Base-by-base conservation (phyloP, 108 stramenopile species). In the Pseudonitzschia multiseries region DNA sequence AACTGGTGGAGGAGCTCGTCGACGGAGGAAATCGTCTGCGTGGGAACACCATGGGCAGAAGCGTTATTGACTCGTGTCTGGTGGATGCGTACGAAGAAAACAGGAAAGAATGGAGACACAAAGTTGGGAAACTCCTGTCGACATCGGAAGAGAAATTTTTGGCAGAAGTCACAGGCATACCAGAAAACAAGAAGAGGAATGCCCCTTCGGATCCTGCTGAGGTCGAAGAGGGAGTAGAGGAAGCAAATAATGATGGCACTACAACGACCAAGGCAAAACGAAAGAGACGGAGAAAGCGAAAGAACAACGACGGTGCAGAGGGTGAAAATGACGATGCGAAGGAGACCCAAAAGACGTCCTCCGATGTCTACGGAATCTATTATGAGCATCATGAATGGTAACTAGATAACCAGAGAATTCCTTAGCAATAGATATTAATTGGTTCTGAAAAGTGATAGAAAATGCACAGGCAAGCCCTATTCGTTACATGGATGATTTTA, bases 41-140 rank as follows among this genome's bases (percentile, higher is more conserved):
- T 21, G 86, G 88, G 6, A 91, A 84, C 71, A 70, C 89, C 15
- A 92, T 94, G 89, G 93, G 93, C 14, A 61, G 89, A 57, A 81
- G 78, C 41, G 83, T 92, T 14, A 80, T 87, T 70, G 83, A 79
- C 50, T 82, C 68, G 12, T 92, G 91, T 59, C 53, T 72, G 21
- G 88, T 94, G 4, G 79, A 84, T 32, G 80, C 79, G 31, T 94
- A 84, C 68, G 54, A 77, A 13, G 86, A 86, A 68, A 59, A 73
- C 21, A 78, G 86, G 24, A 84, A 87, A 41, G 76, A 76, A 42
- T 79, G 79, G 79, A 67, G 73, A 41, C 68, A 74, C 46, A 72
- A 22, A 13, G 62, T 79, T 29, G 71, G 61, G 75, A 78, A 64
- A 40, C 32, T 33, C 62, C 44, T 21, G 61, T 40, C 61, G 40